Percentiles rank a stretch among this genome's conserved stretches.
Conservation (phyloP, 2,329 filamentous ascomycete genomes). For the Drechslerella stenobrocha region DNA sequence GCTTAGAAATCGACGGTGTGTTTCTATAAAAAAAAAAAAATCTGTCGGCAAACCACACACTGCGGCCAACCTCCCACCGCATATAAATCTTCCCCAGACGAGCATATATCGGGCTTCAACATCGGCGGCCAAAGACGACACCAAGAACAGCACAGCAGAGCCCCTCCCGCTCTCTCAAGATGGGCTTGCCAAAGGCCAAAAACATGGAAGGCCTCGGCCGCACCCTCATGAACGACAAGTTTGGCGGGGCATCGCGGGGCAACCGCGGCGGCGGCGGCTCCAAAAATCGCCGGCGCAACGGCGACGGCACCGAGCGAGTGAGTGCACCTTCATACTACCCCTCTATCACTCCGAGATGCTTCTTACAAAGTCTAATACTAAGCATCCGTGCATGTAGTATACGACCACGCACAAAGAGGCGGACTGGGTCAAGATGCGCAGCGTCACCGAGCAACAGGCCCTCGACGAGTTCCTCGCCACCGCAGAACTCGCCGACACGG, state of each 20-base stretch:
- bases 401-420: constrained; percentile 89
- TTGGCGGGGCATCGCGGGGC: constrained; percentile 73
- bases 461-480: constrained; percentile 96
- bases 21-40: constrained; percentile 33
- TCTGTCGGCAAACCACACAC: constrained; percentile 26
- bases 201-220: constrained; percentile 94
- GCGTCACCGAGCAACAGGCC: constrained; percentile 92
- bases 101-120: not conserved
- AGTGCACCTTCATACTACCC: not conserved
- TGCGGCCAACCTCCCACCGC: constrained; percentile 9
- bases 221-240: constrained; percentile 97
- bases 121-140: not conserved
- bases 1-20: constrained; percentile 45
- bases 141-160: not conserved
- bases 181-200: constrained; percentile 74
- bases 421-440: constrained; percentile 98
- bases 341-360: not conserved
- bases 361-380: not conserved
- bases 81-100: constrained; percentile 14
- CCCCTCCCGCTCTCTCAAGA: not conserved
- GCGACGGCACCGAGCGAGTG: constrained; percentile 48
- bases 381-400: constrained; percentile 62
- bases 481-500: constrained; percentile 93
- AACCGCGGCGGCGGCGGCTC: constrained; percentile 24
- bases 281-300: constrained; percentile 47